These are phyloP conservation scores for Ophiostoma populinum DNA, from an alignment of 2,329 filamentous ascomycete species.

Conservation along the genomic window DNA sequence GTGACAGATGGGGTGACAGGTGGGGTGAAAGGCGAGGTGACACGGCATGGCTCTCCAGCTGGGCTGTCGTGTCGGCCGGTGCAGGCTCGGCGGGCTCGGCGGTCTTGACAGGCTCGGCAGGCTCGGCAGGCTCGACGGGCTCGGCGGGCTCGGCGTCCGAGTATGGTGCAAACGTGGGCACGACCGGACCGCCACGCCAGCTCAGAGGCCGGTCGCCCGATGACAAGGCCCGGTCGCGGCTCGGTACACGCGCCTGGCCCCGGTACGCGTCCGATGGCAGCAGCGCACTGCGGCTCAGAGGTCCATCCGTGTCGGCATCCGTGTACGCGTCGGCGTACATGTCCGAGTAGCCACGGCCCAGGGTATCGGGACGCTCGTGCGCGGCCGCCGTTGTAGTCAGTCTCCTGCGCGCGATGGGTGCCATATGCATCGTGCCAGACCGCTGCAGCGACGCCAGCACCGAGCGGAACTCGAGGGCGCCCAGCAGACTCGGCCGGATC, in stretches of 20 bases:
- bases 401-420: conserved; percentile 49
- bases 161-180: background rate
- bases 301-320: conserved; percentile 6
- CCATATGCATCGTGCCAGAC: conserved; percentile 57
- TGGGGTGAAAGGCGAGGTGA: too few species aligned
- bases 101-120: too few species aligned
- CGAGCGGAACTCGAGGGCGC: conserved; percentile 83
- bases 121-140: too few species aligned
- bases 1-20: too few species aligned
- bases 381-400: background rate
- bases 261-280: conserved; percentile 4
- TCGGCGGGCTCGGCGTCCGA: conserved; percentile 2
- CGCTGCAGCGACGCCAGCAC: conserved; percentile 75
- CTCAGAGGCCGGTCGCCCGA: conserved; percentile 24
- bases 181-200: conserved; percentile 2
- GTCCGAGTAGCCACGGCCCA: conserved; percentile 3
- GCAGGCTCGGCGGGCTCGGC: too few species aligned
- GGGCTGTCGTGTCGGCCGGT: too few species aligned
- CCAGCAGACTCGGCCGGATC: conserved; percentile 83
- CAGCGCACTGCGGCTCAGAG: conserved; percentile 11
- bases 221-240: conserved; percentile 27
- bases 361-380: background rate
- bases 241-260: background rate
- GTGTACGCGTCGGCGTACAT: conserved; percentile 14
- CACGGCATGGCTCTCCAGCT: background rate